These are phyloP conservation scores for Alternaria burnsii DNA, from an alignment of 2,329 filamentous ascomycete species.

Conservation along the genomic window DNA sequence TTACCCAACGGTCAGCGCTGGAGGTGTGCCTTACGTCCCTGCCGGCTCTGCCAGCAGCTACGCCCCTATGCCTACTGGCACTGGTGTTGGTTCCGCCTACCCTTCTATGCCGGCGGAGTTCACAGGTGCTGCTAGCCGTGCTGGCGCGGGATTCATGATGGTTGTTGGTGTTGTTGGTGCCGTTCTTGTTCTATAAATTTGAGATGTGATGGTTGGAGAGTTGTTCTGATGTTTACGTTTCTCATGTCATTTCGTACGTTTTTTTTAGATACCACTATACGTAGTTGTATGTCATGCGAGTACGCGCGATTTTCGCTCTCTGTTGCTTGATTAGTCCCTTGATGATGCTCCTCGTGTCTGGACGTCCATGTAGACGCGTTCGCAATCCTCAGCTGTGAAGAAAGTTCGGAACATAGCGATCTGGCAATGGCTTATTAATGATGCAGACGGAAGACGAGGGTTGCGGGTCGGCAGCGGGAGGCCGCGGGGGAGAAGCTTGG, in stretches of 20 bases:
- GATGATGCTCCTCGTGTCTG: neutral
- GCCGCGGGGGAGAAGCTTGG: constrained; percentile 19
- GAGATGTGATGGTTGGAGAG: neutral
- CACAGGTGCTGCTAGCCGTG: constrained; percentile 36
- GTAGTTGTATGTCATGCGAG: constrained; percentile 7
- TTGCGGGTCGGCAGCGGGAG: constrained; percentile 9
- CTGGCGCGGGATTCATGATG: constrained; percentile 31
- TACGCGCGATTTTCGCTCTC: neutral
- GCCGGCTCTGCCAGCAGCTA: constrained; percentile 12
- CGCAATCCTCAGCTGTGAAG: no score
- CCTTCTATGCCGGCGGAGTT: constrained; percentile 29
- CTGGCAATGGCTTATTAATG: neutral
- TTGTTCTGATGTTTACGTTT: constrained; percentile 8
- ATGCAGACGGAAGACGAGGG: neutral
- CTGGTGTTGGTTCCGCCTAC: constrained; percentile 23
- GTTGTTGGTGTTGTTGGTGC: constrained; percentile 30
- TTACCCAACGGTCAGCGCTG: constrained; percentile 11
- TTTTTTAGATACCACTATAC: constrained; percentile 6
- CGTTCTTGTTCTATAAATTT: constrained; percentile 31
- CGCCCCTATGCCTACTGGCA: constrained; percentile 17
- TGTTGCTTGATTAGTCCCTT: neutral
- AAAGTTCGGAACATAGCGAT: neutral
- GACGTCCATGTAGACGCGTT: neutral
- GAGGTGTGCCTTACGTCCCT: constrained; percentile 10
- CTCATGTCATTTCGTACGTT: constrained; percentile 9